Evolutionary conservation across 768 basidiomycete genomes (phyloP), one percentile per base, ranked within the genome.

Genomic region (Clitopilus hobsonii): DNA sequence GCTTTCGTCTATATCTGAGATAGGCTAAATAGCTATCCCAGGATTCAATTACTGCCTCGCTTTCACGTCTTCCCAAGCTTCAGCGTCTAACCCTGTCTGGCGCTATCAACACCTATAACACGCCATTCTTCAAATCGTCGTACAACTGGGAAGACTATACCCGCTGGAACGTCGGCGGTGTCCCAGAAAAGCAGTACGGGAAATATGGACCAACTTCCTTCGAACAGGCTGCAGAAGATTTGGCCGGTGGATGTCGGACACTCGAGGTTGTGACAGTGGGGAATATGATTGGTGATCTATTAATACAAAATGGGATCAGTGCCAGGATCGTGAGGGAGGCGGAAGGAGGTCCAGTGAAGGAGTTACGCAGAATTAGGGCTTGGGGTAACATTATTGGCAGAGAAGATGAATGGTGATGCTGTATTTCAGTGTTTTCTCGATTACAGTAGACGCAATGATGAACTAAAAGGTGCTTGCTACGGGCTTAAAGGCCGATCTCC

Each of bases 351-450:
- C 25, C 28, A 3, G 52, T 56, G 14, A 52, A 52, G 22, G 51
- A 53, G n/a, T 20, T 49, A 5, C 18, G 38, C 30, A 30, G 30
- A 16, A 54, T 30, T n/a, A 47, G 48, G 49, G 56, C 51, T 22
- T 57, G 52, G 56, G 56, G 56, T n/a, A 32, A 49, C 45, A 26
- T 53, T 6, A 53, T 53, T 27, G 52, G 52, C 18, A 52, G 45
- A 26, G 52, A 57, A 49, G 52, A 57, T 16, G 47, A 53, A 24
- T 53, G 52, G 51, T 56, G 27, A 32, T 32, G 8, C 13, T 36
- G n/a, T 36, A 3, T 14, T 36, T 3, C 32, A 2, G 32, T 10
- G n/a, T n/a, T n/a, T n/a, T n/a, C n/a, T n/a, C n/a, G n/a, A n/a
- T n/a, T n/a, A n/a, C n/a, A n/a, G n/a, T n/a, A n/a, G n/a, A n/a